Percentiles rank a stretch among this genome's conserved stretches.
phyloP scores from a whole-genome alignment of 495 filamentous ascomycete species.

The Penicillium macrosclerotiorum region DNA sequence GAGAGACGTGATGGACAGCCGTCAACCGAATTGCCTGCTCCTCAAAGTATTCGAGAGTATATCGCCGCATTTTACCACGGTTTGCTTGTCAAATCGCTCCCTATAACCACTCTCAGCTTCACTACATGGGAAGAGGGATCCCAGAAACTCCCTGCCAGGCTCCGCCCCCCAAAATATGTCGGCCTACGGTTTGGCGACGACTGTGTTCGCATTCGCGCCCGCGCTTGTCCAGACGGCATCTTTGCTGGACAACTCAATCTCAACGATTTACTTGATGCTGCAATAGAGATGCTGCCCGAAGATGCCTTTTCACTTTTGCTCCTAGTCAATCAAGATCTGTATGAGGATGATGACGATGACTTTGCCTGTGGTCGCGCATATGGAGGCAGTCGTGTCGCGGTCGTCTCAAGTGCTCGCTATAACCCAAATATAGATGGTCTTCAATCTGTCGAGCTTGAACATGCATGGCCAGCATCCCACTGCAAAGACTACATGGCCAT shows the following conservation, averaged over 20 bases:
- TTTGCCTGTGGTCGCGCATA: slow-evolving; percentile 69
- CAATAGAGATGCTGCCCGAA: slow-evolving; percentile 51
- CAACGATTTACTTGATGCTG: slow-evolving; percentile 61
- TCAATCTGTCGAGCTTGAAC: slow-evolving; percentile 43
- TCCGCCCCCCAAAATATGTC: slow-evolving; percentile 22
- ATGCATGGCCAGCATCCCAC: slow-evolving; percentile 65
- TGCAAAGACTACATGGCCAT: slow-evolving; percentile 49
- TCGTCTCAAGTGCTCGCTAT: slow-evolving; percentile 61
- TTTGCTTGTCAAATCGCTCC: slow-evolving; percentile 45
- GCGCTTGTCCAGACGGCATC: slow-evolving; percentile 44
- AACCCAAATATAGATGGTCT: slow-evolving; percentile 49
- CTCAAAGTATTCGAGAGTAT: slow-evolving; percentile 48
- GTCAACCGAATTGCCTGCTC: slow-evolving; percentile 7
- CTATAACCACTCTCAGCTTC: slow-evolving; percentile 36
- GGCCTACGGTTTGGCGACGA: slow-evolving; percentile 39
- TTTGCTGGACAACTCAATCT: slow-evolving; percentile 59
- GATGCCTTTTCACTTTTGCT: slow-evolving; percentile 62
- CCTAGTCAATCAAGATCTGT: slow-evolving; percentile 61
- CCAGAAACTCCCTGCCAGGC: slow-evolving; percentile 9
- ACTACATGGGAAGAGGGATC: slow-evolving; percentile 41
- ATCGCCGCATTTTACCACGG: slow-evolving; percentile 61
- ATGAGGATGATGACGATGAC: slow-evolving; percentile 64
- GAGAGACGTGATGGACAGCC: background rate
- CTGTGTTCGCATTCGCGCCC: slow-evolving; percentile 52
- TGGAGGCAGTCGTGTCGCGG: slow-evolving; percentile 57